A percentile compares a stretch with the other conserved stretches of the same genome.
Conservation (phyloP, 805 yeast species). For the Candida sakaeoensis region DNA sequence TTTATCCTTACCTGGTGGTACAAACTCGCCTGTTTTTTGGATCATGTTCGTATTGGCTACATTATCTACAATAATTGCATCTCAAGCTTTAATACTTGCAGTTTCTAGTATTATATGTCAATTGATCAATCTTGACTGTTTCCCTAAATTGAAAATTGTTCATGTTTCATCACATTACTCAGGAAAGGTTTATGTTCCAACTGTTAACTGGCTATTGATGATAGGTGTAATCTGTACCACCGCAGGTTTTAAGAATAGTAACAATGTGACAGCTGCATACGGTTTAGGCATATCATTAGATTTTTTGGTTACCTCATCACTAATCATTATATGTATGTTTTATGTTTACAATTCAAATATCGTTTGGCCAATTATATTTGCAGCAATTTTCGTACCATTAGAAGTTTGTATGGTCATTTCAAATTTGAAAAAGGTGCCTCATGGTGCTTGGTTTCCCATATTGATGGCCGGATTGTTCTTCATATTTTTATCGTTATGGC, state of each 20-base stretch:
- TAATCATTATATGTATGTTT: constrained; percentile 41
- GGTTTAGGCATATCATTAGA: constrained; percentile 58
- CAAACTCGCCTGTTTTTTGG: constrained; percentile 46
- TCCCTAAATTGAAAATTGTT: constrained; percentile 45
- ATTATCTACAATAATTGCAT: constrained; percentile 54
- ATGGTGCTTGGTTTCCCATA: constrained; percentile 63
- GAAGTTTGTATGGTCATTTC: constrained; percentile 46
- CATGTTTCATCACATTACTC: constrained; percentile 42
- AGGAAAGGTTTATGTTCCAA: constrained; percentile 55
- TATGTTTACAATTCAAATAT: constrained; percentile 42
- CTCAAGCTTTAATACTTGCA: constrained; percentile 56
- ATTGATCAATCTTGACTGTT: constrained; percentile 50
- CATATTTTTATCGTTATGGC: constrained; percentile 42
- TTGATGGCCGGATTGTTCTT: constrained; percentile 39
- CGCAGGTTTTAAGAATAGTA: constrained; percentile 49
- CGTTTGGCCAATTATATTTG: constrained; percentile 30
- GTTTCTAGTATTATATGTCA: constrained; percentile 52
- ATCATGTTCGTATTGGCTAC: constrained; percentile 49
- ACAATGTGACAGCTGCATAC: constrained; percentile 55
- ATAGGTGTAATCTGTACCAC: constrained; percentile 48
- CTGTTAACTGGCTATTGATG: constrained; percentile 48
- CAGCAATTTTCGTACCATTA: constrained; percentile 42
- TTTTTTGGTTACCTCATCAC: constrained; percentile 47
- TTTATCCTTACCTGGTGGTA: constrained; percentile 48
- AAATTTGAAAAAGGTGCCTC: constrained; percentile 48